Evolutionary conservation across 192 early-diverging fungal genomes (phyloP).

Genomic region (Phlyctochytrium planicorne): DNA sequence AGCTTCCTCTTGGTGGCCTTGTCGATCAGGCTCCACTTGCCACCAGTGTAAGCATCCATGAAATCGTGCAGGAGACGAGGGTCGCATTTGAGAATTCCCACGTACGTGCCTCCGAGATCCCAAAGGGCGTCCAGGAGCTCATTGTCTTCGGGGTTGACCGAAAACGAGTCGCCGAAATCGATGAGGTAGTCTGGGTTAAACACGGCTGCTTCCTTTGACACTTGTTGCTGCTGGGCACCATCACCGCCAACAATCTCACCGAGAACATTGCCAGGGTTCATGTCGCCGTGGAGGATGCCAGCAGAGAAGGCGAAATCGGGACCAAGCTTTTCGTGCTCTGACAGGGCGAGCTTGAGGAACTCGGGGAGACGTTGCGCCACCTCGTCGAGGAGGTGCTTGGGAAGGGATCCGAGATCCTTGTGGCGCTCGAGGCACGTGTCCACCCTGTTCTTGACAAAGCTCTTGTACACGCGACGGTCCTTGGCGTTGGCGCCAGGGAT

Average conservation of each 20-base stretch:
- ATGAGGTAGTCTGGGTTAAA: slow-evolving; percentile 20
- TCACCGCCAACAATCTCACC: slow-evolving; percentile 6
- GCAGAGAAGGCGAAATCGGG: background rate
- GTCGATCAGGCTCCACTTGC: background rate
- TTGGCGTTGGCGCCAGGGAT: background rate
- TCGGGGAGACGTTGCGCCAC: background rate
- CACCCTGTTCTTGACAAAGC: background rate
- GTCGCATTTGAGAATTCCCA: slow-evolving; percentile 12
- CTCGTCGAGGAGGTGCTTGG: background rate
- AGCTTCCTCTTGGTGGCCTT: background rate
- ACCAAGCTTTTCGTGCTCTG: background rate
- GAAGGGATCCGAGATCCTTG: background rate
- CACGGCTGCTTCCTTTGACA: background rate
- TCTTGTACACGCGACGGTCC: background rate
- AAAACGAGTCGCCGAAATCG: slow-evolving; percentile 32
- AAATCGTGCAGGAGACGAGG: slow-evolving; percentile 6
- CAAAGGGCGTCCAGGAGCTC: slow-evolving; percentile 20
- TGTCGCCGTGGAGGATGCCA: slow-evolving; percentile 29
- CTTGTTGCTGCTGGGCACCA: background rate
- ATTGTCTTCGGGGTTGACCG: background rate
- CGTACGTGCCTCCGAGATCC: slow-evolving; percentile 25
- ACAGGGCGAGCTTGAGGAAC: background rate
- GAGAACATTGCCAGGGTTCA: slow-evolving; percentile 31
- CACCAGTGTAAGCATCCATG: slow-evolving; percentile 14
- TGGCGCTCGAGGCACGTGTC: background rate